phyloP scores from a whole-genome alignment of 192 early-diverging fungal species.

The Kickxella alabastrina region DNA sequence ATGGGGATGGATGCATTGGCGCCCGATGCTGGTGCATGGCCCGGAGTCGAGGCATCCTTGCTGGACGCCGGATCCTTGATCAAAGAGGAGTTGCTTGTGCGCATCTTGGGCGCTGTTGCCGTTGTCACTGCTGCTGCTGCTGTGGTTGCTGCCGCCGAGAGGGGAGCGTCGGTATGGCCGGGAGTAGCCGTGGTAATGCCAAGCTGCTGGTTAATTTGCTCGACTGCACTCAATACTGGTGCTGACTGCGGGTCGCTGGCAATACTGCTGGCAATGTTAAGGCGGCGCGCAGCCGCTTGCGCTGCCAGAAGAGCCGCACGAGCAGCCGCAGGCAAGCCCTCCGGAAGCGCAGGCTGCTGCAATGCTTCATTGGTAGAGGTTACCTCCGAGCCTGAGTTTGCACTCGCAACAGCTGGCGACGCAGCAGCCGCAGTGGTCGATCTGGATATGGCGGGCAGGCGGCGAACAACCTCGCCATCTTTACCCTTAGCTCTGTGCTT shows the following conservation, averaged over 20 bases:
- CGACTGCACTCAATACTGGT: conserved; percentile 26
- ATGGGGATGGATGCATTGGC: not conserved
- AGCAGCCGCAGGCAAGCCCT: conserved; percentile 36
- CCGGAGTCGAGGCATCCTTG: not conserved
- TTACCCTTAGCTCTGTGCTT: conserved; percentile 53
- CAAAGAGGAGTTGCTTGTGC: not conserved
- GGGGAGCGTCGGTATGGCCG: not conserved
- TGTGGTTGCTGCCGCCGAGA: not conserved
- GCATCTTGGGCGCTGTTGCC: conserved; percentile 3
- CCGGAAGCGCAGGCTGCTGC: conserved; percentile 4
- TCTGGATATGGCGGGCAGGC: conserved; percentile 59
- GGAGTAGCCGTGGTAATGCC: conserved; percentile 7
- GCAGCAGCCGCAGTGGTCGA: conserved; percentile 31
- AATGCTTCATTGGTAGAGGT: conserved; percentile 1
- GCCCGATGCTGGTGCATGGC: not conserved
- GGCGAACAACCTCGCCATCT: conserved; percentile 47
- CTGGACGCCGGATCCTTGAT: not conserved
- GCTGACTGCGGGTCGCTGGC: not conserved
- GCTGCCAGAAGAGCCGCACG: conserved; percentile 38
- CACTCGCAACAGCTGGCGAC: conserved; percentile 14
- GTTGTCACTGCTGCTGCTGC: conserved; percentile 3
- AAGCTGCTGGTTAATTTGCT: conserved; percentile 50
- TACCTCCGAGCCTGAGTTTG: not conserved
- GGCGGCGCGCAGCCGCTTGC: conserved; percentile 36
- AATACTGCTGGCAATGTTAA: conserved; percentile 22